These are phyloP conservation scores for Rhynchospora breviuscula DNA, from an alignment of 176 grass and related monocot species.

Conservation along the genomic window DNA sequence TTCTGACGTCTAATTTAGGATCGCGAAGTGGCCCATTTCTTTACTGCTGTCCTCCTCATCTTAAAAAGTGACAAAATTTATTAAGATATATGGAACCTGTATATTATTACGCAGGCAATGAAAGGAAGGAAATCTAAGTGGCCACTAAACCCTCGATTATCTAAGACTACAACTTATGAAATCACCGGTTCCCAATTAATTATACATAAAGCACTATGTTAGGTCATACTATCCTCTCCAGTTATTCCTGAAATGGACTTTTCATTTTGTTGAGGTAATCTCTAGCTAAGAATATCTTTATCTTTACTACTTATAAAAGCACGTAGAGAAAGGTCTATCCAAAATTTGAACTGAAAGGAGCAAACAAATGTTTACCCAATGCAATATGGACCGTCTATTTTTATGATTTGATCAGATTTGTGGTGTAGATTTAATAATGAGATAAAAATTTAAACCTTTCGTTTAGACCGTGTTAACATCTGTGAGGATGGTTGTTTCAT, in stretches of 20 bases:
- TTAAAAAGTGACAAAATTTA: not conserved
- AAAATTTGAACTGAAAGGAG: no score
- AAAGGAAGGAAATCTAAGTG: not conserved
- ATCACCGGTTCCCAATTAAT: not conserved
- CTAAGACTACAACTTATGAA: not conserved
- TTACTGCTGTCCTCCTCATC: constrained; percentile 4
- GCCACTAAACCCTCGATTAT: not conserved
- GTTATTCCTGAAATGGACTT: not conserved
- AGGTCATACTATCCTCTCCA: not conserved
- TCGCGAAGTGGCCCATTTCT: not conserved
- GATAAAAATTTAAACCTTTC: no score
- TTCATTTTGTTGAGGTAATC: not conserved
- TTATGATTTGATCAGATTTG: no score
- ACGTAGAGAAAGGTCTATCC: no score
- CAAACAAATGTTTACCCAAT: no score
- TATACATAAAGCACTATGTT: not conserved
- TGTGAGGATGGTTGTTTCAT: no score
- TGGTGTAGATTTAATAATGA: no score
- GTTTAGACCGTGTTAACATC: no score
- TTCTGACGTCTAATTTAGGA: no score
- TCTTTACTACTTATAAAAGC: no score
- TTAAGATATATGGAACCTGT: not conserved
- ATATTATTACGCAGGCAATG: not conserved
- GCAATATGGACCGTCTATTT: no score
- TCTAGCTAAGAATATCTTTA: no score